These are phyloP conservation scores for Bryum argenteum DNA, from an alignment of 225 moss, liverwort and hornwort genomes.

Conservation along the genomic window DNA sequence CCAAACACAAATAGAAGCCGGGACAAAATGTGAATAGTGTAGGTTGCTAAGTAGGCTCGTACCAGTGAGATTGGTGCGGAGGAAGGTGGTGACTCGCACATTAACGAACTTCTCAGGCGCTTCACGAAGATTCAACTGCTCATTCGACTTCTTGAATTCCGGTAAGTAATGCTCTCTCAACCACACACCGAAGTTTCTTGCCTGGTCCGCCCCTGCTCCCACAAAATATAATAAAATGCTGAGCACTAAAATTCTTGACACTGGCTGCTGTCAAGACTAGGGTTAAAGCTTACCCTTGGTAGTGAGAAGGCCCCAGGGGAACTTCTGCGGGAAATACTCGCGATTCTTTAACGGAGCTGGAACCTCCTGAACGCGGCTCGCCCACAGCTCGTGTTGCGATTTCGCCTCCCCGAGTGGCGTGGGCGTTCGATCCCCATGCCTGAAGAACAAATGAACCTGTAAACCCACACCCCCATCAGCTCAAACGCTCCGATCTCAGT, in stretches of 20 bases:
- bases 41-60: background rate
- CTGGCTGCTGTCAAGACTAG: too few relatives aligned
- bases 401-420: constrained; percentile 48
- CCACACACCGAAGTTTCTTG: constrained; percentile 53
- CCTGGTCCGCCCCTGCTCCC: constrained; percentile 57
- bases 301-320: constrained; percentile 68
- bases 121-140: constrained; percentile 25
- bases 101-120: constrained; percentile 41
- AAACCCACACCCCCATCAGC: constrained; percentile 11
- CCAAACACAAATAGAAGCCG: background rate
- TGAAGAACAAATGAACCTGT: constrained; percentile 47
- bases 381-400: constrained; percentile 39
- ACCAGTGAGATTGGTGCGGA: constrained; percentile 69
- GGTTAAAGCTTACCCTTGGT: constrained; percentile 25
- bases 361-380: constrained; percentile 54
- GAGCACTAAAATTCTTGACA: too few relatives aligned
- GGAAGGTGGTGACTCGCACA: constrained; percentile 57
- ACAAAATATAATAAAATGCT: background rate
- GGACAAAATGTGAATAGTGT: too few relatives aligned
- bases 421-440: constrained; percentile 57
- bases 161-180: constrained; percentile 50
- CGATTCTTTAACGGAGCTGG: constrained; percentile 36
- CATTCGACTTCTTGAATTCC: constrained; percentile 34
- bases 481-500: too few relatives aligned
- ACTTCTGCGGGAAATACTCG: constrained; percentile 53